phyloP scores from a whole-genome alignment of 176 grass and related monocot genomes.

The Oryza meyeriana region DNA sequence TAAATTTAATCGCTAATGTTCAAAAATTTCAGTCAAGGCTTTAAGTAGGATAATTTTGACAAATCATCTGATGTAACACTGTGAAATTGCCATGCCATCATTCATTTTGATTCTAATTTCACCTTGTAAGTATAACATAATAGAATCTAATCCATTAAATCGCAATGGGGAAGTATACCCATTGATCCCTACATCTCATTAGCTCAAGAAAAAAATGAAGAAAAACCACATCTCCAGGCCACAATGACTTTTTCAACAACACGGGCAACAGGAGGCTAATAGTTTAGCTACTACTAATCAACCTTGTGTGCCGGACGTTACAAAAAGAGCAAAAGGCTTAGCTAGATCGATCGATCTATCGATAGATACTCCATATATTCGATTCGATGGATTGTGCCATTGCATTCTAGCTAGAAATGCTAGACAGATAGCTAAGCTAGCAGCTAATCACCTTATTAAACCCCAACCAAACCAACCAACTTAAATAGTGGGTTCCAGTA shows the following conservation, averaged over 20 bases:
- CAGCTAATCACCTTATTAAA: background rate
- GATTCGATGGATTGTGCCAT: background rate
- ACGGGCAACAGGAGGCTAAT: background rate
- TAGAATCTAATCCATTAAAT: too few species aligned
- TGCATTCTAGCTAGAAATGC: background rate
- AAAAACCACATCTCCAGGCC: background rate
- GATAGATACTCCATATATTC: background rate
- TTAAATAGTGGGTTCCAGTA: background rate
- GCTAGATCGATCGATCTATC: background rate
- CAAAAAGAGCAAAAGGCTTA: background rate
- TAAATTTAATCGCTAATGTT: too few species aligned
- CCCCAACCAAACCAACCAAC: background rate
- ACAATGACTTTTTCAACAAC: background rate
- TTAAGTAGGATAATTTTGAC: too few species aligned
- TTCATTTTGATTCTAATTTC: background rate
- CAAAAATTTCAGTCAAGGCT: too few species aligned
- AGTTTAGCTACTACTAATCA: background rate
- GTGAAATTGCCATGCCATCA: too few species aligned
- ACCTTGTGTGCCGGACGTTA: background rate
- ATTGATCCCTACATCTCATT: background rate
- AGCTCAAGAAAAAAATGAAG: background rate
- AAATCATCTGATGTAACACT: too few species aligned
- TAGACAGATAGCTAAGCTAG: background rate
- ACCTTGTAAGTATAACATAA: background rate
- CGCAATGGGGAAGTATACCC: too few species aligned